A percentile compares a stretch with the other conserved stretches of the same genome.
Evolutionary conservation across 495 filamentous ascomycete species (phyloP).

Genomic region (Penicillium turbatum): DNA sequence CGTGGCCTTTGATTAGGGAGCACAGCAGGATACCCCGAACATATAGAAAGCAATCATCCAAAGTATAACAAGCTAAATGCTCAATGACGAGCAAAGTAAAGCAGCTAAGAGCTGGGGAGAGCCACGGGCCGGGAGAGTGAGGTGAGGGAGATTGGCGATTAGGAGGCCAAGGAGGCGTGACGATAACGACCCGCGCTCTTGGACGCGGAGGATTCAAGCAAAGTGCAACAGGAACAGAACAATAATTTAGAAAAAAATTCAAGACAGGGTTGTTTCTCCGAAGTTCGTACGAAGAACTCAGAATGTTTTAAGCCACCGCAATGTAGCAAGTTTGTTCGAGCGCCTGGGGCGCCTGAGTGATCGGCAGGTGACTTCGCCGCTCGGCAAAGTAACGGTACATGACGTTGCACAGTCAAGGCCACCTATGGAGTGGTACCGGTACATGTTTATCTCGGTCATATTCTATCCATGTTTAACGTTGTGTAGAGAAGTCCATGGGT

Average conservation of each 20-base stretch:
- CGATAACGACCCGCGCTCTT: slow-evolving; percentile 23
- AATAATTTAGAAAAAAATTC: background rate
- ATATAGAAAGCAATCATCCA: slow-evolving; percentile 7
- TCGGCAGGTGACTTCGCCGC: slow-evolving; percentile 30
- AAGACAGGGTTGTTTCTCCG: background rate
- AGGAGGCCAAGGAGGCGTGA: slow-evolving; percentile 19
- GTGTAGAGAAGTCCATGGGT: background rate
- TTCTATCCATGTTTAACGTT: background rate
- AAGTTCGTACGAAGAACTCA: slow-evolving; percentile 4
- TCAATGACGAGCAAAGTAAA: background rate
- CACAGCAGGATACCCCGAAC: background rate
- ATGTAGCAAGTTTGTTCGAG: slow-evolving; percentile 10
- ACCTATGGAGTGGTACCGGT: slow-evolving; percentile 11
- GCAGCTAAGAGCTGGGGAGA: background rate
- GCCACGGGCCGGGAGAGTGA: slow-evolving; percentile 4
- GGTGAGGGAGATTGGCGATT: slow-evolving; percentile 14
- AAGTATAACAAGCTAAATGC: background rate
- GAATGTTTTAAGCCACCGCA: background rate
- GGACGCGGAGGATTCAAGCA: background rate
- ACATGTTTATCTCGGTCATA: slow-evolving; percentile 4
- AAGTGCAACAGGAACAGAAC: slow-evolving; percentile 1
- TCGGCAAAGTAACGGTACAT: slow-evolving; percentile 24
- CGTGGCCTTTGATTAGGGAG: slow-evolving; percentile 24
- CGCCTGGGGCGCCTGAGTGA: slow-evolving; percentile 9
- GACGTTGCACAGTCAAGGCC: slow-evolving; percentile 7